Evolutionary conservation across 345 rosid species (phyloP), one percentile per base, ranked within the genome.

Genomic region (Bretschneidera sinensis): DNA sequence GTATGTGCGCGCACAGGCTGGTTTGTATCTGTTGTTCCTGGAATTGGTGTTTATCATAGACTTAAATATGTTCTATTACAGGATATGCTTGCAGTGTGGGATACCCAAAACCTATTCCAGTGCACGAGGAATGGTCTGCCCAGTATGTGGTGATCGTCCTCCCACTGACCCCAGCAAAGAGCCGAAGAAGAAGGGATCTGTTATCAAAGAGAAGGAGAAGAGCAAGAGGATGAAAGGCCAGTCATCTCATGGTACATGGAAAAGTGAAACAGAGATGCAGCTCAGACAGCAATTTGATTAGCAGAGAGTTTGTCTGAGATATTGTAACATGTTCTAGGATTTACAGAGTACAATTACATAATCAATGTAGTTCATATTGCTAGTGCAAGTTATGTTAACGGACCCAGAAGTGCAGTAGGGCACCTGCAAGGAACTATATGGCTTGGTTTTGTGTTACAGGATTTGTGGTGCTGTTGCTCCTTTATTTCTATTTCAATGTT

Each of bases 191-290:
- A 94, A 82, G 72, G 97, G 95, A 1, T 90, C 97, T 22, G 57
- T 68, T 4, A 43, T 90, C 57, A 94, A 94, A 78, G 99, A 94
- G 0, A 94, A 86, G 76, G 97, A 90, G 79, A 90, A 90, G 79
- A 80, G 69, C 59, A 94, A 94, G 78, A 79, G 96, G 71, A 83
- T 90, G 92, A 88, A 82, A 79, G 97, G 99, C 0, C 99, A 90
- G 66, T 94, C 97, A 19, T 88, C 99, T 43, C 97, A 94, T 51
- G 92, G 95, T 58, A 64, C 88, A 39, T 94, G 99, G 97, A 94
- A 94, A 74, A 94, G 99, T 54, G 99, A 94, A 75, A 88, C 96
- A 2, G 97, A 94, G 83, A 94, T 94, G 99, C 90, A 86, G 5
- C 91, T 94, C 35, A 78, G 97, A 35, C 98, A 92, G 67, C 85